Evolutionary conservation across 441 rosid species (phyloP).

Genomic region (Erodium moschatum): DNA sequence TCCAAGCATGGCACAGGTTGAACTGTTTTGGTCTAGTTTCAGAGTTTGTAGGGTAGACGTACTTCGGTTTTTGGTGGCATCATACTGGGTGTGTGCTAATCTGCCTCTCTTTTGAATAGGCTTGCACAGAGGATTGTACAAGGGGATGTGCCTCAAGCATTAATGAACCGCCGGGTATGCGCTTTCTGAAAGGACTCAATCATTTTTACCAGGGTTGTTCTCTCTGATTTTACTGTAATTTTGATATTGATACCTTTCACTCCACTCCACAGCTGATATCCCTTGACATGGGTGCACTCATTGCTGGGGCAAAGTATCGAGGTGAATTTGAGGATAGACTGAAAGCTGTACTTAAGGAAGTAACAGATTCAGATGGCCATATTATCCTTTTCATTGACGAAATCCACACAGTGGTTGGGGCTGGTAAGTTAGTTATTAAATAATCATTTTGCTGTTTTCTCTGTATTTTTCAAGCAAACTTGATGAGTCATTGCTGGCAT

Average conservation of each 20-base stretch:
- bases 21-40: too few relatives aligned
- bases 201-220: too few relatives aligned
- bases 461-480: background rate
- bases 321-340: slow-evolving; percentile 96
- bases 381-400: slow-evolving; percentile 92
- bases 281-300: slow-evolving; percentile 90
- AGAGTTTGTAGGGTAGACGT: too few relatives aligned
- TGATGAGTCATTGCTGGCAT: background rate
- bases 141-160: slow-evolving; percentile 98
- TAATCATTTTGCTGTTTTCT: background rate
- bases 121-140: slow-evolving; percentile 97
- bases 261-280: slow-evolving; percentile 81
- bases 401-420: slow-evolving; percentile 90
- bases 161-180: slow-evolving; percentile 87
- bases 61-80: too few relatives aligned
- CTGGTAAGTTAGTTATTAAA: slow-evolving; percentile 28
- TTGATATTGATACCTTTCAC: too few relatives aligned
- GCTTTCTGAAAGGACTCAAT: too few relatives aligned
- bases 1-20: too few relatives aligned
- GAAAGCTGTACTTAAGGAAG: slow-evolving; percentile 83
- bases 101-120: too few relatives aligned
- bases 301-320: slow-evolving; percentile 94
- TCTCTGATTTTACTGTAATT: background rate
- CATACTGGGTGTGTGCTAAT: too few relatives aligned
- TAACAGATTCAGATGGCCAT: slow-evolving; percentile 54